Percentiles rank a stretch among this genome's conserved stretches.
phyloP scores from a whole-genome alignment of 2,329 filamentous ascomycete genomes.

The Nemania bipapillata region DNA sequence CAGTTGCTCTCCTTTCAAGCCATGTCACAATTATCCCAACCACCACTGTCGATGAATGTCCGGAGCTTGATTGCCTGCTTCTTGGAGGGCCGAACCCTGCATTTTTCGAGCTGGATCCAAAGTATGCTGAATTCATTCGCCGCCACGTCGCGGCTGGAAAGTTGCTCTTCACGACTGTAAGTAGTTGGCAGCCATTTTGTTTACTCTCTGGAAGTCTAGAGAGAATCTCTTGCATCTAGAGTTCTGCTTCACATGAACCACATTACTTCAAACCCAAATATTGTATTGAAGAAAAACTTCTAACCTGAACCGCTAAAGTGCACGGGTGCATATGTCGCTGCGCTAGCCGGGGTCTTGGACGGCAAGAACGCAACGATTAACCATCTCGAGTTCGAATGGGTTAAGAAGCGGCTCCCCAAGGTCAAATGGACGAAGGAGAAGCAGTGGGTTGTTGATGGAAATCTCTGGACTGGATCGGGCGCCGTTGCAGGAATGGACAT shows the following conservation, averaged over 20 bases:
- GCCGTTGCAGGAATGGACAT: conserved; percentile 33
- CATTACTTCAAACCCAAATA: not conserved
- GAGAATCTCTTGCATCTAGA: not conserved
- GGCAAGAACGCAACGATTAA: conserved; percentile 31
- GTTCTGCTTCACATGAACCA: not conserved
- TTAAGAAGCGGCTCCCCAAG: conserved; percentile 28
- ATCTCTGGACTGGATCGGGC: conserved; percentile 31
- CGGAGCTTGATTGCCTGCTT: conserved; percentile 27
- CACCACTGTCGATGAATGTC: conserved; percentile 28
- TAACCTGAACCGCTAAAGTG: conserved; percentile 10
- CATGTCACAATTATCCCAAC: conserved; percentile 18
- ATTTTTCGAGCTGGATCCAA: conserved; percentile 21
- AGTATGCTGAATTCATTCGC: conserved; percentile 33
- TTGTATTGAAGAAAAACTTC: not conserved
- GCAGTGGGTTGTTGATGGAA: conserved; percentile 33
- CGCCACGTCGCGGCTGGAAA: conserved; percentile 34
- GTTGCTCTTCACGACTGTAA: conserved; percentile 20
- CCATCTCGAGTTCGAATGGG: conserved; percentile 25
- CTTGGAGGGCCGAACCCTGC: conserved; percentile 21
- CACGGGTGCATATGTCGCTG: conserved; percentile 26
- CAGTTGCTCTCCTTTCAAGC: conserved; percentile 22
- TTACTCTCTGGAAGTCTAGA: not conserved
- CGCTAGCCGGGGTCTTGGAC: conserved; percentile 26
- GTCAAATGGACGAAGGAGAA: conserved; percentile 30
- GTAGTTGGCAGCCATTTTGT: not conserved